Conservation (phyloP, 805 yeast genomes). For the Candida nitratophila region DNA sequence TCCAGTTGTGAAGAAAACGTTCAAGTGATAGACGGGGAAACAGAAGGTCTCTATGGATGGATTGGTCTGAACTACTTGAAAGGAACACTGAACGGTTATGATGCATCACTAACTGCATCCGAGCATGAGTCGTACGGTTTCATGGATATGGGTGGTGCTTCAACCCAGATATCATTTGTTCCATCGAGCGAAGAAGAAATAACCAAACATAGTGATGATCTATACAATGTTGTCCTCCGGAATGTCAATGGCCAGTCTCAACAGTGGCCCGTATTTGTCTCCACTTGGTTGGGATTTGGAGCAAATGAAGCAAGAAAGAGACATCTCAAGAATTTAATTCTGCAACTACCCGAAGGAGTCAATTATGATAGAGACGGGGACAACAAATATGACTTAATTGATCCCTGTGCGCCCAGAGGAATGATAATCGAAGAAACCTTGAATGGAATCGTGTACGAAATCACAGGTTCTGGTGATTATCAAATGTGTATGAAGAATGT, state of each 20-base stretch:
- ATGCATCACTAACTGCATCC: conserved; percentile 15
- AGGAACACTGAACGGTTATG: conserved; percentile 51
- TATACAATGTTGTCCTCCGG: conserved; percentile 58
- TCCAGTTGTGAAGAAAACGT: conserved; percentile 64
- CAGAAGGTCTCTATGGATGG: conserved; percentile 97
- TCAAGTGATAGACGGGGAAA: conserved; percentile 85
- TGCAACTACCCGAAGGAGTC: conserved; percentile 36
- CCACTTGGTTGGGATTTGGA: conserved; percentile 97
- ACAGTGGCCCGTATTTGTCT: conserved; percentile 82
- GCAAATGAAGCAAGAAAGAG: conserved; percentile 88
- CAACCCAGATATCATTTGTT: conserved; percentile 91
- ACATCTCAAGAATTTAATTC: conserved; percentile 50
- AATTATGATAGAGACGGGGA: conserved; percentile 40
- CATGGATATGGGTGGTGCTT: conserved; percentile 99
- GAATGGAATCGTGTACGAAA: conserved; percentile 39
- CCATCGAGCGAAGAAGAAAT: conserved; percentile 62
- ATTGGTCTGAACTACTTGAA: conserved; percentile 79
- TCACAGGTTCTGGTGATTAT: conserved; percentile 75
- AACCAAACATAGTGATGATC: conserved; percentile 61
- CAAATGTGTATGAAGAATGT: conserved; percentile 63
- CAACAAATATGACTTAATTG: conserved; percentile 42
- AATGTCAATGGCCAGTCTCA: conserved; percentile 65
- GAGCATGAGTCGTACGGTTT: conserved; percentile 63
- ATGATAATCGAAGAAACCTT: conserved; percentile 40
- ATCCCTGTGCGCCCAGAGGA: conserved; percentile 78